Evolutionary conservation across 148 eudicot genomes (phyloP), one percentile per base, ranked within the genome.

Genomic region (Limonium bicolor): DNA sequence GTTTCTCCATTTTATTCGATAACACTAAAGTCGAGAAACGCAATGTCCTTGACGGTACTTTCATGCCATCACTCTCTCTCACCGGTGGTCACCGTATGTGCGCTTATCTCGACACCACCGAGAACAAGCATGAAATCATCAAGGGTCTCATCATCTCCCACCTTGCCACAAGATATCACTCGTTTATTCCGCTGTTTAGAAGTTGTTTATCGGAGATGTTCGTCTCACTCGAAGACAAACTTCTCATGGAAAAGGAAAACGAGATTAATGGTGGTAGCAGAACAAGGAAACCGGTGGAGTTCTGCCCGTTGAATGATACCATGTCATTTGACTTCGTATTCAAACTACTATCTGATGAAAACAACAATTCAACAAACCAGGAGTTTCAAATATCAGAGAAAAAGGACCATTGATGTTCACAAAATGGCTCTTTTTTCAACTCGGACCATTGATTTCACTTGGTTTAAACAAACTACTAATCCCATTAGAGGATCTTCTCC

Each of bases 71-170:
- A 2, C 42, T 58, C 13, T 22, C 65, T 25, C 64, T 63, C 66
- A 68, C 70, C 5, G 94, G 94, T 0, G 77, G 81, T 4, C 48
- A 50, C 15, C 74, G 82, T 3, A 34, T 53, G 13, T 78, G 86
- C 32, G 69, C 86, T 14, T 82, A 35, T 53, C 59, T 78, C 10
- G 94, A 78, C 56, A 66, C 94, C 0, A 53, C 70, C n/a, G 94
- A 78, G 50, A 67, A 76, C 10, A 38, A 54, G 13, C 94, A 78
- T 25, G 8, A 50, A 0, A 8, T 25, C 22, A 51, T 82, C 19
- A 71, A 78, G 27, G n/a, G 48, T 43, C 51, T 63, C 19, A 15
- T 64, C 18, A 23, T 68, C 0, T 52, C 72, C 13, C 12, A 57
- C 11, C 65, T 77, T 5, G 44, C 68, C 0, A 21, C 57, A 1